These are phyloP conservation scores for Carpinus viminea DNA, from an alignment of 306 rosid genomes.

Conservation along the genomic window DNA sequence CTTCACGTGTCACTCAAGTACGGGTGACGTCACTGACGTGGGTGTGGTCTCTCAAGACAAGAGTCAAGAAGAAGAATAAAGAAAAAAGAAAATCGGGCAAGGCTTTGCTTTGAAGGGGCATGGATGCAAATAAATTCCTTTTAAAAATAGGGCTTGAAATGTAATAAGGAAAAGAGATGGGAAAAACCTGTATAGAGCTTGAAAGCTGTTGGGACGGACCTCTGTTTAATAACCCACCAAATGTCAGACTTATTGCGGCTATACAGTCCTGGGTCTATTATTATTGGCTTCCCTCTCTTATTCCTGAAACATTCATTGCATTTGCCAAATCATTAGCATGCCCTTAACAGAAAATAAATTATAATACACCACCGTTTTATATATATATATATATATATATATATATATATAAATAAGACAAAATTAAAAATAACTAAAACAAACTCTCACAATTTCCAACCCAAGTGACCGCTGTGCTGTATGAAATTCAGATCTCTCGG, in stretches of 20 bases:
- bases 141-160: background rate
- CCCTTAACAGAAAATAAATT: background rate
- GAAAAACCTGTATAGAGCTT: constrained; percentile 87
- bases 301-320: constrained; percentile 48
- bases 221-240: constrained; percentile 86
- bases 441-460: constrained; percentile 77
- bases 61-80: background rate
- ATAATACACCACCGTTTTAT: background rate
- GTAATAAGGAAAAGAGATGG: constrained; percentile 1
- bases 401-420: no score
- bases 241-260: constrained; percentile 82
- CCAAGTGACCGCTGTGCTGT: constrained; percentile 81
- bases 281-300: constrained; percentile 84
- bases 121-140: constrained; percentile 1
- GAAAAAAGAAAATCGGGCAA: constrained; percentile 1
- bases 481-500: constrained; percentile 80
- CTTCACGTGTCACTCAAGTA: no score
- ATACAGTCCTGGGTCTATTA: constrained; percentile 84
- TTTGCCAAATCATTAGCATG: background rate
- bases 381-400: no score
- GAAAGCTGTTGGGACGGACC: constrained; percentile 76
- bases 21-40: background rate
- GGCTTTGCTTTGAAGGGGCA: background rate
- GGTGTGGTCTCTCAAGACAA: background rate
- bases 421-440: background rate